Conservation (phyloP, 345 rosid genomes). For the Euphorbia tirucalli region DNA sequence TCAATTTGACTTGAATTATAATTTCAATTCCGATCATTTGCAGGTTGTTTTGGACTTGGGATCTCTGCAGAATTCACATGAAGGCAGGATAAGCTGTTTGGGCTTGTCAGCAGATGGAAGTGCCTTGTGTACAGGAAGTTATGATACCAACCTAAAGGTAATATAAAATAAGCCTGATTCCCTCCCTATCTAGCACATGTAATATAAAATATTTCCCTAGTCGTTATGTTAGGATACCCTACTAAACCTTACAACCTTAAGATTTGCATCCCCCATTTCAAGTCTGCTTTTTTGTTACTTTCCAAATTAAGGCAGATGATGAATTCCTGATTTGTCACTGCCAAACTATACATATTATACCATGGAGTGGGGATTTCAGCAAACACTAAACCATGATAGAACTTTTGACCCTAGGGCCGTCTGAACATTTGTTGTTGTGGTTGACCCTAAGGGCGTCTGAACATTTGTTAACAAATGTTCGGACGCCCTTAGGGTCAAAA, state of each 20-base stretch:
- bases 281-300: background rate
- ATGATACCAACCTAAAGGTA: conserved; percentile 96
- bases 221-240: background rate
- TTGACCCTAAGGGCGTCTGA: background rate
- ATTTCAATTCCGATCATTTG: conserved; percentile 16
- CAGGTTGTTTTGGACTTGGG: conserved; percentile 87
- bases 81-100: conserved; percentile 71
- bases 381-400: background rate
- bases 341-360: background rate
- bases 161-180: conserved; percentile 29
- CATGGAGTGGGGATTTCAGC: background rate
- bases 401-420: background rate
- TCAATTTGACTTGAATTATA: conserved; percentile 10
- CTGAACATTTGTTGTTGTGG: background rate
- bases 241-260: background rate
- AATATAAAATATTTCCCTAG: background rate
- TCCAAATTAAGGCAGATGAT: background rate
- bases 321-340: background rate
- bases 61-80: conserved; percentile 74
- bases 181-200: background rate
- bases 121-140: conserved; percentile 99
- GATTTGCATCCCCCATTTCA: background rate
- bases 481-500: too few relatives aligned
- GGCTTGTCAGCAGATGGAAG: conserved; percentile 98
- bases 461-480: too few relatives aligned